Conservation (phyloP, 83 land plant genomes). For the Picea abies region DNA sequence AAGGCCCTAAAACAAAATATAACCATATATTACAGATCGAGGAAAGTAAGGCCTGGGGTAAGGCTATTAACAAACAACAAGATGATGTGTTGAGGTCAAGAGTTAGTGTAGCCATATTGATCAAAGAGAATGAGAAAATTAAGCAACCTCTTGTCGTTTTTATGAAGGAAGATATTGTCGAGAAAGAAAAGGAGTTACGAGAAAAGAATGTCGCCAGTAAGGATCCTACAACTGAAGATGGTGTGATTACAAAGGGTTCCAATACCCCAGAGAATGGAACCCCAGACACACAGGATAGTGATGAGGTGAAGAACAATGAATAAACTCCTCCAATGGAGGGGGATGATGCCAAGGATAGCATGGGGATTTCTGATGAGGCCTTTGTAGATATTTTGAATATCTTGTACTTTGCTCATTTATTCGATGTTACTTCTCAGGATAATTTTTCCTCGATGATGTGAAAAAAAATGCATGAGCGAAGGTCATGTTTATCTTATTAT, state of each 20-base stretch:
- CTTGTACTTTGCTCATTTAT: conserved; percentile 75
- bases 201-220: background rate
- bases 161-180: conserved; percentile 65
- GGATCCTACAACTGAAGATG: background rate
- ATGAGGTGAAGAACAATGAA: conserved; percentile 5
- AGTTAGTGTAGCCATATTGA: conserved; percentile 10
- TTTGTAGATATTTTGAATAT: conserved; percentile 71
- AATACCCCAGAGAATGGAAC: background rate
- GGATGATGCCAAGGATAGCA: background rate
- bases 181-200: conserved; percentile 45
- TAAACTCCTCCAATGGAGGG: background rate
- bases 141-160: conserved; percentile 63
- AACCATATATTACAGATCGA: too few species aligned
- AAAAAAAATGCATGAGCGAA: conserved; percentile 78
- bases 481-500: conserved; percentile 90
- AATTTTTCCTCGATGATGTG: conserved; percentile 59
- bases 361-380: conserved; percentile 17
- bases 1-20: too few species aligned
- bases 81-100: background rate
- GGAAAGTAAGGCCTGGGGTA: too few species aligned
- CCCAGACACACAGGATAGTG: background rate
- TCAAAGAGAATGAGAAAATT: conserved; percentile 92
- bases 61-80: too few species aligned
- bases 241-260: background rate
- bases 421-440: conserved; percentile 77